A percentile compares a stretch with the other conserved stretches of the same genome.
Evolutionary conservation across 768 basidiomycete genomes (phyloP).

Genomic region (Psilocybe cyanescens): DNA sequence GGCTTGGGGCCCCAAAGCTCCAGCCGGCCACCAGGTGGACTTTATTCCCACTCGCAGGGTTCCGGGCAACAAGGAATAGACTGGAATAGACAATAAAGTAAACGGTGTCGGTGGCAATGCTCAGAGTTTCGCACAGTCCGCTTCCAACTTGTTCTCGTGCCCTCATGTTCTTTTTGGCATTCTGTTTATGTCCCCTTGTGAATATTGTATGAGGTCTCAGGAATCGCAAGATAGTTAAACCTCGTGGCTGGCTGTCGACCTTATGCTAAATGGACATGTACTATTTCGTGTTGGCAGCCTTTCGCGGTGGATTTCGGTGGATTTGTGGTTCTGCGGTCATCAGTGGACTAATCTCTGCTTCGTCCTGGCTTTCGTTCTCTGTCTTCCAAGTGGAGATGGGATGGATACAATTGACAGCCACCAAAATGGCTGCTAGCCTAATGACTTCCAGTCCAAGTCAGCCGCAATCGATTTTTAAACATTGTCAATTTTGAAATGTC

Average conservation of each 20-base stretch:
- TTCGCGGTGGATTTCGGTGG: not conserved
- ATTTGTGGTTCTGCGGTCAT: not conserved
- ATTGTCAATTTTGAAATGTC: not conserved
- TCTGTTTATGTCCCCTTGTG: not conserved
- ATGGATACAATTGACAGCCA: not conserved
- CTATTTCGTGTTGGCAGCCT: not conserved
- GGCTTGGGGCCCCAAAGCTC: not conserved
- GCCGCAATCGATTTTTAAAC: conserved; percentile 2
- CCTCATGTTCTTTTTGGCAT: not conserved
- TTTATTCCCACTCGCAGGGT: not conserved
- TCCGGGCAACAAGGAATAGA: not conserved
- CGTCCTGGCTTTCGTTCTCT: too few species aligned
- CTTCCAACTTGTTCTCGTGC: not conserved
- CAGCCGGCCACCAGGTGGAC: not conserved
- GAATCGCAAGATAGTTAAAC: too few species aligned
- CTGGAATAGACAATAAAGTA: not conserved
- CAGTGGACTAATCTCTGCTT: too few species aligned
- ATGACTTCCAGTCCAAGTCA: not conserved
- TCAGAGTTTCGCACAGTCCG: not conserved
- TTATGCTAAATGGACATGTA: not conserved
- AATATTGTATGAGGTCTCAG: not conserved
- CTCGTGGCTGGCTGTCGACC: not conserved
- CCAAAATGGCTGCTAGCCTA: not conserved
- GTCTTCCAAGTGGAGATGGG: not conserved
- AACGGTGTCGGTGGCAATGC: not conserved